These are phyloP conservation scores for Triticum turgidum DNA, from an alignment of 176 grass and related monocot genomes.

Conservation along the genomic window DNA sequence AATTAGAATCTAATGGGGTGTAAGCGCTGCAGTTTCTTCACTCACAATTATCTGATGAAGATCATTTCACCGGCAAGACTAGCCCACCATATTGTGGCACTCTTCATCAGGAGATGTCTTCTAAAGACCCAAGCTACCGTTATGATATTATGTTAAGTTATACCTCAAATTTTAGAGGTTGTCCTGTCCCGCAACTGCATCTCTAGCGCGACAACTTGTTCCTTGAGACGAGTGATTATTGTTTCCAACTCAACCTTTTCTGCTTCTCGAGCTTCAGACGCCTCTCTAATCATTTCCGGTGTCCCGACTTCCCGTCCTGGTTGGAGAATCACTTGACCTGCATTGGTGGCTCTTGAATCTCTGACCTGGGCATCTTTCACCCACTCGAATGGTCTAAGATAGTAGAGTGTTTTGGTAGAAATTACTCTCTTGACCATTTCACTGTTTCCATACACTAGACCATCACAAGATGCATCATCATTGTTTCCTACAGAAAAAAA, in stretches of 20 bases:
- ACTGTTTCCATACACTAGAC: background rate
- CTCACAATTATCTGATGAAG: background rate
- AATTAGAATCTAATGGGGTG: background rate
- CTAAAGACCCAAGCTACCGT: background rate
- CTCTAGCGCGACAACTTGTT: background rate
- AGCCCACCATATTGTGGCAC: background rate
- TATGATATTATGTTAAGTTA: background rate
- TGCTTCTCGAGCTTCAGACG: background rate
- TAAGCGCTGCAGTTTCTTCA: background rate
- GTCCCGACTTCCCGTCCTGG: constrained; percentile 1
- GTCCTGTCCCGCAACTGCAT: background rate
- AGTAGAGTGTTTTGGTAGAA: constrained; percentile 25
- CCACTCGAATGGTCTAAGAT: constrained; percentile 3
- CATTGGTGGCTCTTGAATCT: constrained; percentile 4
- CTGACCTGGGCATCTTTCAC: background rate
- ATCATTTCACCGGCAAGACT: background rate
- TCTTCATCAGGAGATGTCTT: background rate
- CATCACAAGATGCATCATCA: background rate
- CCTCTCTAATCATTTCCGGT: background rate
- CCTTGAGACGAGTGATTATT: background rate
- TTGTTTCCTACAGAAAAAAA: background rate
- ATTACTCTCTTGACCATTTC: background rate
- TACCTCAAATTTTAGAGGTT: background rate
- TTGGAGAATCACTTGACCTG: background rate
- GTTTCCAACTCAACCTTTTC: constrained; percentile 6